Evolutionary conservation across 1,139 yeast genomes (phyloP), one percentile per base, ranked within the genome.

Genomic region (Protomyces lactucae-debilis): DNA sequence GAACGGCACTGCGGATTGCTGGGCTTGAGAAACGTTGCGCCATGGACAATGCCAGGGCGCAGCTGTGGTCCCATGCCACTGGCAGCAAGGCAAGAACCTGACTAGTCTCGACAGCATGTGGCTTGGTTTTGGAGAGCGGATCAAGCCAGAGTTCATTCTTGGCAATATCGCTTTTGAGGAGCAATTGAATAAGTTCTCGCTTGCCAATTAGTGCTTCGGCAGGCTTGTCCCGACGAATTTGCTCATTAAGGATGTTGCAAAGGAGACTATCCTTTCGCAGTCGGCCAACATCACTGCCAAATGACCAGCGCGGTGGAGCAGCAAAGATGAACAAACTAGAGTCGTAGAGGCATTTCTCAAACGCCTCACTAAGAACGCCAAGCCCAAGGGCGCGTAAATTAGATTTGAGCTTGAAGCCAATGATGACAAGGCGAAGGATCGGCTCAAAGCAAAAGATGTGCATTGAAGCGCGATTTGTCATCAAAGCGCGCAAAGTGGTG

Each of bases 311-410:
- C 2, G 84, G 79, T 28, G 83, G 79, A 64, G 79, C 82, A 46
- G 80, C 80, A 74, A 91, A 93, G 97, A 98, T 92, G 3, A 87
- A 79, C 61, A 93, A 79, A 0, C 87, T 82, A 14, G 91, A 92
- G 65, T 52, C 56, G 35, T 64, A 64, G 21, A 64, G 83, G 5
- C 36, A 10, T 18, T 35, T 52, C 14, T 51, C 52, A 28, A 52
- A 51, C 12, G 23, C 32, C 28, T 32, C 45, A 21, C 36, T 45
- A 4, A 57, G 37, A 14, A 46, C 14, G 0, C 6, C n/a, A n/a
- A 59, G 52, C 12, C 57, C 60, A 16, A 55, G 54, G 18, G 37
- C 28, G 23, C 51, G 46, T 6, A 55, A 16, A 8, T 39, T 2
- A 75, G 70, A 35, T 16, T 52, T 52, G 45, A 64, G 37, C 63